Percentiles rank a stretch among this genome's conserved stretches.
phyloP scores from a whole-genome alignment of 371 early-diverging fungal genomes.

The Mucor lusitanicus region DNA sequence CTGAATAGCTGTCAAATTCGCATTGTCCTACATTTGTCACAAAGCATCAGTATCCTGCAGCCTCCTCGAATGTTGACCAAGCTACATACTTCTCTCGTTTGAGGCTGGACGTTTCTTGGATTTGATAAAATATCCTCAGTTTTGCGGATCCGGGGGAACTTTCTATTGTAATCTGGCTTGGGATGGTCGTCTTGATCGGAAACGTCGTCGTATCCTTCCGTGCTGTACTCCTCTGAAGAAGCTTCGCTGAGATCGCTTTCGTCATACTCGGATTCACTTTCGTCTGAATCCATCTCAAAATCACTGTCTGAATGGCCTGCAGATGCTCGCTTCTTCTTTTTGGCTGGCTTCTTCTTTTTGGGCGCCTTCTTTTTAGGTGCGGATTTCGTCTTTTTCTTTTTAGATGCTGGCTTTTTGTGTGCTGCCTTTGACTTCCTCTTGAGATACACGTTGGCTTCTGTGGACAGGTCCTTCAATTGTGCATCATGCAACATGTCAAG shows the following conservation, averaged over 20 bases:
- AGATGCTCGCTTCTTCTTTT: slow-evolving; percentile 15
- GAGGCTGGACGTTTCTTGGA: background rate
- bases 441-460: slow-evolving; percentile 2
- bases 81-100: background rate
- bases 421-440: slow-evolving; percentile 4
- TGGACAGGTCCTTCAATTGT: background rate
- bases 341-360: slow-evolving; percentile 1
- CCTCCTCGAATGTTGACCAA: no score
- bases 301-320: slow-evolving; percentile 19
- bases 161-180: background rate
- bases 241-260: background rate
- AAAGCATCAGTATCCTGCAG: background rate
- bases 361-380: slow-evolving; percentile 8
- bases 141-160: background rate
- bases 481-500: background rate
- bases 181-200: no score
- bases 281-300: slow-evolving; percentile 13
- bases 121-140: background rate
- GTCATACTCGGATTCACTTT: slow-evolving; percentile 11
- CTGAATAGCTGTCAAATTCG: slow-evolving; percentile 1
- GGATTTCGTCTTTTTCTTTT: background rate
- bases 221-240: background rate
- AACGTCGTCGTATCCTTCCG: background rate
- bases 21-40: background rate
- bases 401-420: slow-evolving; percentile 3